Evolutionary conservation across 1,139 yeast genomes (phyloP).

Genomic region (Protomyces lactucae-debilis): DNA sequence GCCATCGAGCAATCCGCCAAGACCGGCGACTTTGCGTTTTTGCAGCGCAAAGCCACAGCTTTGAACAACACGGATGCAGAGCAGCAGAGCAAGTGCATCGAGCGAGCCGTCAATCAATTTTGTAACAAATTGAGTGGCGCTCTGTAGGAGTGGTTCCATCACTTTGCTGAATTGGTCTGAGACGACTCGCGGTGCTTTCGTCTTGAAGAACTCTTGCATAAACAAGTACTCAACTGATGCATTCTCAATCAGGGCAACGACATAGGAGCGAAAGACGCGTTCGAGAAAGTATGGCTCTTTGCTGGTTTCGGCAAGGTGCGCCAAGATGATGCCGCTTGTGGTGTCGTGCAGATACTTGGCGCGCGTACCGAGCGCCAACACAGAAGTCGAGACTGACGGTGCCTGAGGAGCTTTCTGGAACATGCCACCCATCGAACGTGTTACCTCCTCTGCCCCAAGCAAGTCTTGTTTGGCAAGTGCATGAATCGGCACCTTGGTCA

Average conservation of each 20-base stretch:
- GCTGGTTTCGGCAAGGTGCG: conserved; percentile 54
- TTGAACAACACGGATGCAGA: conserved; percentile 71
- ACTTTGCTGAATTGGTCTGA: conserved; percentile 47
- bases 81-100: conserved; percentile 73
- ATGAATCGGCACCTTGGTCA: conserved; percentile 58
- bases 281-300: conserved; percentile 52
- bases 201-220: conserved; percentile 63
- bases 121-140: conserved; percentile 52
- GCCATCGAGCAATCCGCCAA: conserved; percentile 68
- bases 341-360: conserved; percentile 27
- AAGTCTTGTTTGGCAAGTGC: conserved; percentile 52
- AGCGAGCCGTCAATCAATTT: conserved; percentile 49
- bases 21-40: conserved; percentile 60
- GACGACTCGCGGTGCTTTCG: conserved; percentile 39
- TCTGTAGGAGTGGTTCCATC: conserved; percentile 51
- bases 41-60: conserved; percentile 59
- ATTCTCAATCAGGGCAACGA: conserved; percentile 69
- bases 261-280: conserved; percentile 52
- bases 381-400: neutral
- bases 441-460: conserved; percentile 44
- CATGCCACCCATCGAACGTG: conserved; percentile 15
- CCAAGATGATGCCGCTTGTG: conserved; percentile 14
- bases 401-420: conserved; percentile 7
- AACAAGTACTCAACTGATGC: conserved; percentile 73
- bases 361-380: conserved; percentile 15